Evolutionary conservation across 139 green algal species (phyloP), one percentile per base, ranked within the genome.

Genomic region (Micractinium conductrix): DNA sequence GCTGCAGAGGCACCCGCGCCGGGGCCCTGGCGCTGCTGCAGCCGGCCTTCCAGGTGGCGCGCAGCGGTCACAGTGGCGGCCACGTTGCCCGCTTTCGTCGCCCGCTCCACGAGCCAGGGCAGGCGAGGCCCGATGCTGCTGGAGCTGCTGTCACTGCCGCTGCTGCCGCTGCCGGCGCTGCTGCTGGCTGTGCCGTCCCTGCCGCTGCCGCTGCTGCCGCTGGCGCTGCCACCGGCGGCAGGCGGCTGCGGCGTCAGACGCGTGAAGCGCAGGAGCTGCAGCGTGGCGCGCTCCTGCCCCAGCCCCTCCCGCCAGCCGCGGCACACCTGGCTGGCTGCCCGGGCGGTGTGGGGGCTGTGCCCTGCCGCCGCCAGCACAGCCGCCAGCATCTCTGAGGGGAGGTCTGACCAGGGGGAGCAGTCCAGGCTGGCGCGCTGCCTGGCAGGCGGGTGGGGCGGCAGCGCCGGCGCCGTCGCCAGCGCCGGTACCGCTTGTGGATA

Each of bases 41-140:
- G 76, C 70, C 37, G 37, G 30, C 48, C 21, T 19, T 85, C 80
- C 35, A 85, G 35, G 35, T 42, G 67, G 43, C 80, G 80, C 2
- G 80, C 80, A 2, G 65, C 67, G 17, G 50, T 48, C 53, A 85
- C 65, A 1, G 80, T 75, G 9, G 80, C 80, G 14, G 80, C 26
- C 37, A 85, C 26, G 38, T 75, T 85, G 48, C 80, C 80, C 1
- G 80, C 80, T 48, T 75, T 69, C 5, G 65, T 68, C 4, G 80
- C 80, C 50, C 40, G 68, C 80, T 69, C 28, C 48, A 84, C n/a
- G n/a, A 84, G 44, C 62, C 78, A 74, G 62, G 78, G 78, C 30
- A 84, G 62, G 42, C 48, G 63, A 4, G 14, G 30, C n/a, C n/a
- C 6, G n/a, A 40, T 42, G n/a, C 63, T 71, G 33, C 63, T 62